phyloP scores from a whole-genome alignment of 257 asterid species.

The Vinca minor region DNA sequence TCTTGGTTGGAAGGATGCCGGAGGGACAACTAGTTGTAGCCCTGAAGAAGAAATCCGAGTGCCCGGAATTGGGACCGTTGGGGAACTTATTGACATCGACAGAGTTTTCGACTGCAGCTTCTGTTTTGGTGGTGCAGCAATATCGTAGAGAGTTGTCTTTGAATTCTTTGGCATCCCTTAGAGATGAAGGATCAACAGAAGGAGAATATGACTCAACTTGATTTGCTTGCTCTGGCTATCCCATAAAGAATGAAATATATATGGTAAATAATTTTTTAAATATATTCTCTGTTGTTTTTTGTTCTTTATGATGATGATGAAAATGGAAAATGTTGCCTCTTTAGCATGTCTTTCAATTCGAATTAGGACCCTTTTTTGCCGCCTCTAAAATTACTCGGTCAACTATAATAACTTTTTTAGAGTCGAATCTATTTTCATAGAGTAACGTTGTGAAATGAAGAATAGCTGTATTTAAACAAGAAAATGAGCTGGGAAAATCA shows the following conservation, averaged over 20 bases:
- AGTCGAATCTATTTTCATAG: too few species aligned
- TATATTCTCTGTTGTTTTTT: not conserved
- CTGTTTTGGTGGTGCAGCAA: slow-evolving; percentile 59
- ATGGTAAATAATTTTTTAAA: not conserved
- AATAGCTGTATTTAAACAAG: too few species aligned
- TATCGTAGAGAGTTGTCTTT: slow-evolving; percentile 10
- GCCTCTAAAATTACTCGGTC: too few species aligned
- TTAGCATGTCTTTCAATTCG: too few species aligned
- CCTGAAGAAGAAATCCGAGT: slow-evolving; percentile 26
- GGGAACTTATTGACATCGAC: slow-evolving; percentile 40
- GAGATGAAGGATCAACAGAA: not conserved
- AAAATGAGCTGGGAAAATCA: too few species aligned
- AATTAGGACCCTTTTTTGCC: too few species aligned
- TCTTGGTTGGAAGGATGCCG: slow-evolving; percentile 36
- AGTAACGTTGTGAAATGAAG: too few species aligned
- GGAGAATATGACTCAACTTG: not conserved
- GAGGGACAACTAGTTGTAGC: slow-evolving; percentile 35
- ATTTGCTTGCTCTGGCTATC: not conserved
- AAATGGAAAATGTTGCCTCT: not conserved
- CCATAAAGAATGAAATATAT: not conserved
- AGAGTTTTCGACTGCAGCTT: slow-evolving; percentile 33
- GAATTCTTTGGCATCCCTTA: slow-evolving; percentile 1
- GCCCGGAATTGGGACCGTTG: slow-evolving; percentile 47
- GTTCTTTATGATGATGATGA: not conserved
- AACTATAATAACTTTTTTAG: too few species aligned